Evolutionary conservation across 2,329 filamentous ascomycete species (phyloP).

Genomic region (Neonectria punicea): DNA sequence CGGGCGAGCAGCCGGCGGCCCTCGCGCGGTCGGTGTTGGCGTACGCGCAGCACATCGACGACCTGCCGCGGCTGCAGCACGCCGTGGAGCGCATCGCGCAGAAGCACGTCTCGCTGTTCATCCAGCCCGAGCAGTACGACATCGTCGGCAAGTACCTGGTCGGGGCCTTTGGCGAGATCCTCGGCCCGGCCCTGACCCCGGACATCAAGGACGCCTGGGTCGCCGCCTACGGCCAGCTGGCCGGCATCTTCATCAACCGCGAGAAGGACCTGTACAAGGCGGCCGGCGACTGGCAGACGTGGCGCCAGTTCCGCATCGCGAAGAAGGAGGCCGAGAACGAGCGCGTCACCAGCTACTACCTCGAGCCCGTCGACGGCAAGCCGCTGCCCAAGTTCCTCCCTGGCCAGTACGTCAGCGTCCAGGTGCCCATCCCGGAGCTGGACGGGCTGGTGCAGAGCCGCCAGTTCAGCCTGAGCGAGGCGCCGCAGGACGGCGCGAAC

Average conservation of each 20-base stretch:
- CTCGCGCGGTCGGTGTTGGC: constrained; percentile 76
- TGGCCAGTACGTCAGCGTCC: constrained; percentile 79
- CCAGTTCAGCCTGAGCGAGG: constrained; percentile 80
- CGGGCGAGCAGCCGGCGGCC: constrained; percentile 74
- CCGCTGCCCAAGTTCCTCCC: constrained; percentile 71
- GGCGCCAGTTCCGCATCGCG: constrained; percentile 65
- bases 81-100: constrained; percentile 76
- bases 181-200: constrained; percentile 73
- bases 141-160: constrained; percentile 77
- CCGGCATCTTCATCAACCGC: constrained; percentile 74
- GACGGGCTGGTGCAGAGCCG: constrained; percentile 72
- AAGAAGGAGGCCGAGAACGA: constrained; percentile 70
- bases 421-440: constrained; percentile 68
- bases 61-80: constrained; percentile 68
- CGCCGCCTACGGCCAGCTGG: constrained; percentile 76
- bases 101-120: constrained; percentile 79
- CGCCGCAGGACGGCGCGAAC: constrained; percentile 56
- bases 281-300: constrained; percentile 56
- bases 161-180: constrained; percentile 72
- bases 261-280: constrained; percentile 71
- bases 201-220: constrained; percentile 77
- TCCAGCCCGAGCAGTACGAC: constrained; percentile 75
- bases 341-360: constrained; percentile 75
- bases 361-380: constrained; percentile 67
- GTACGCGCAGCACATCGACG: constrained; percentile 78